phyloP scores from a whole-genome alignment of 2,329 filamentous ascomycete genomes.

The Colletotrichum eremochloae region DNA sequence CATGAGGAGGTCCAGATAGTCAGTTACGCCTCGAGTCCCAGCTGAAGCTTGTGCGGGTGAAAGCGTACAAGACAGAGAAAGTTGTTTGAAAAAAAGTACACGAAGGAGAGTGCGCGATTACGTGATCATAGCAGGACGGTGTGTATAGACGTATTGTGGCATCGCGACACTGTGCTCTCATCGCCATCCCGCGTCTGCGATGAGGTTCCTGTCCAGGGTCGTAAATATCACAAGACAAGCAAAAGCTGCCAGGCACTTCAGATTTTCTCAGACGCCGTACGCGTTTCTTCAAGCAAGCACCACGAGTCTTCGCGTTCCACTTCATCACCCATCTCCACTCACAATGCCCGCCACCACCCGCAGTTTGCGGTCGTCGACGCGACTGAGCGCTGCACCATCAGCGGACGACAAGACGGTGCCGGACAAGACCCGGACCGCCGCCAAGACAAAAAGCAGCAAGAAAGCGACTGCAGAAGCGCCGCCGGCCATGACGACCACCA shows the following conservation, averaged over 20 bases:
- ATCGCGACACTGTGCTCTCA: constrained; percentile 18
- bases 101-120: background rate
- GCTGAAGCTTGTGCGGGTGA: background rate
- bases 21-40: too few relatives aligned
- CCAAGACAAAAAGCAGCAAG: background rate
- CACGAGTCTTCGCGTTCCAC: fast-evolving
- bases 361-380: constrained; percentile 38
- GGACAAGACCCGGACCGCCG: background rate
- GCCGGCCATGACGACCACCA: background rate
- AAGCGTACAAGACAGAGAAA: background rate
- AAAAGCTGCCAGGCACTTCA: background rate
- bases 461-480: background rate
- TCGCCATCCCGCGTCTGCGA: constrained; percentile 12
- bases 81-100: background rate
- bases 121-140: background rate
- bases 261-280: too few relatives aligned
- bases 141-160: background rate
- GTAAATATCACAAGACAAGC: background rate
- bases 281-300: background rate
- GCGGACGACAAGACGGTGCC: background rate
- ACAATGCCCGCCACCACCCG: constrained; percentile 31
- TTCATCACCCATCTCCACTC: too few relatives aligned
- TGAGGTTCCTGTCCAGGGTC: background rate
- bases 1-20: too few relatives aligned
- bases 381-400: background rate